Evolutionary conservation across 139 green algal genomes (phyloP), one percentile per base, ranked within the genome.

Genomic region (Tetraselmis chui): DNA sequence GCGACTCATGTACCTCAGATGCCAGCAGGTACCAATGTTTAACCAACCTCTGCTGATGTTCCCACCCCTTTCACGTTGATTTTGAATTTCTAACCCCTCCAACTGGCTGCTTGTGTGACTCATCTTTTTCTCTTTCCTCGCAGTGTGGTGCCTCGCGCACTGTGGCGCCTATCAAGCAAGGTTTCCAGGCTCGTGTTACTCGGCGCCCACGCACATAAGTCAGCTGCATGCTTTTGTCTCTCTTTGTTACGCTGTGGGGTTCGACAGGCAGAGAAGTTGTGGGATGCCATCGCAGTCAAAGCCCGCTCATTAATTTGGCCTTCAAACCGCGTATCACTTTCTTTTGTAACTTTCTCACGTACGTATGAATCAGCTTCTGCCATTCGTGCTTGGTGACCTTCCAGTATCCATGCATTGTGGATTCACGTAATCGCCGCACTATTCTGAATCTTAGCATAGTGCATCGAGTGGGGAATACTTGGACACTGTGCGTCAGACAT

Each of bases 1-100:
- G 0, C 90, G 94, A 30, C 92, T 98, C 30, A 98, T 96, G 92
- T 94, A 96, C 86, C 84, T 98, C 81, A 90, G 94, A 29, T 98
- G 94, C 88, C 93, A 98, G 85, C 94, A 94, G 86, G 85, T 88
- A 27, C 29, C 32, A 1, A 30, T 67, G 28, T 5, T 45, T 2
- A 30, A 2, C 26, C 79, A 2, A 5, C 25, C 18, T 22, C 30
- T 23, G 11, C 25, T 18, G 2, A 59, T 5, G 77, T 28, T n/a
- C 29, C 2, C 77, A 59, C 29, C 25, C 77, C 18, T 30, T 77
- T 67, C 26, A 79, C 74, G 28, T 76, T 31, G 80, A 30, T 78
- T 79, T 59, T 30, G 2, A 28, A 28, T 24, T 2, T 2, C 67
- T 75, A 1, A 29, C 67, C 67, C 67, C 30, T 77, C 2, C 23